phyloP scores from a whole-genome alignment of 139 green algal genomes.

The Tetradesmus obliquus region DNA sequence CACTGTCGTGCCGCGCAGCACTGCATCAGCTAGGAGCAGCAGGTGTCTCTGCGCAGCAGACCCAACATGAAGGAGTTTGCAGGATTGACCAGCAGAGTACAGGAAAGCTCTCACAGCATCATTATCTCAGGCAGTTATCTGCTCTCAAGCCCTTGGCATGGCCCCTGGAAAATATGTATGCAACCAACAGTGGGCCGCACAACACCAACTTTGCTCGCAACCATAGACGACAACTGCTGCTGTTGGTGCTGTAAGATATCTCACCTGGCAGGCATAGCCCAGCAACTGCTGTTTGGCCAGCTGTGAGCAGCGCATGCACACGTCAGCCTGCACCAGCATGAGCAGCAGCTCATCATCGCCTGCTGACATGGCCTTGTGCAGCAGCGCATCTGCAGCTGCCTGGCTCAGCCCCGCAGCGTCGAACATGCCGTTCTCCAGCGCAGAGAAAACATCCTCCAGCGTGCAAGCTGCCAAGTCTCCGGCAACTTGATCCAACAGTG shows the following conservation, averaged over 20 bases:
- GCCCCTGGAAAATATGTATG: too few relatives aligned
- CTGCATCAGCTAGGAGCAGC: not conserved
- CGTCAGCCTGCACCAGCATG: conserved; percentile 18
- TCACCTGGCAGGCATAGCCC: not conserved
- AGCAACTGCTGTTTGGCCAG: not conserved
- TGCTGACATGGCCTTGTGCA: conserved; percentile 20
- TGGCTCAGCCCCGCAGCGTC: not conserved
- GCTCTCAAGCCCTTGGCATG: too few relatives aligned
- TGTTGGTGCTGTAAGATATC: not conserved
- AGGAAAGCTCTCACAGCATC: too few relatives aligned
- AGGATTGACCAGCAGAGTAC: too few relatives aligned
- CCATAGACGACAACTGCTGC: not conserved
- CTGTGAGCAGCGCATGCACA: not conserved
- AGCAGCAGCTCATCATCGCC: conserved; percentile 25
- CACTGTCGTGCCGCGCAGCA: not conserved
- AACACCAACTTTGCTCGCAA: too few relatives aligned
- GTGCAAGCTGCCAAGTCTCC: not conserved
- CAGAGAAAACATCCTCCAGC: not conserved
- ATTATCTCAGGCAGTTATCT: too few relatives aligned
- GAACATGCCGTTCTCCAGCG: not conserved
- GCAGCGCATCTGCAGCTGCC: conserved; percentile 6
- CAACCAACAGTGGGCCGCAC: too few relatives aligned
- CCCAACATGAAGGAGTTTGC: not conserved
- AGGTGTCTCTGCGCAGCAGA: not conserved
- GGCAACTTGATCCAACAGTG: not conserved